Base-by-base conservation (phyloP, 139 green algal genomes). In the Parachlorella kessleri region DNA sequence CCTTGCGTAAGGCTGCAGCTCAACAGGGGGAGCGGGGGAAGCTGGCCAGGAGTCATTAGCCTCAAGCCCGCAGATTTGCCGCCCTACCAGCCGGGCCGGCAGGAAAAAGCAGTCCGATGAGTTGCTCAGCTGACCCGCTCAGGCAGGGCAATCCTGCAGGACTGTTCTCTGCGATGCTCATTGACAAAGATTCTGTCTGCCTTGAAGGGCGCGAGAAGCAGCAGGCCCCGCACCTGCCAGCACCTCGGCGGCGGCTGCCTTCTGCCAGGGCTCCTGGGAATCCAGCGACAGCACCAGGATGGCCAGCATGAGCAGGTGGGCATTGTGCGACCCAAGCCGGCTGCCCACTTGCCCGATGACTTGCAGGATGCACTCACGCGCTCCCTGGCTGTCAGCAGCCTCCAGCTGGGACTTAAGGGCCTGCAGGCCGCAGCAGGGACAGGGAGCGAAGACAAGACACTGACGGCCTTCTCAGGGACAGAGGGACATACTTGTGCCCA, bases 281-380 rank as follows among this genome's bases (percentile, higher is more conserved):
- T 83, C 85, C 39, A 90, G 65, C 41, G 66, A 53, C 0, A 75
- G 59, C n/a, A 87, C 40, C 66, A 91, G 64, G 48, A 86, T 68
- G n/a, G 65, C 82, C 67, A 86, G 59, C 32, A 80, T 30, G 36
- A 89, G 65, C 35, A 83, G 66, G 70, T 84, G 70, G 14, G 82
- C 74, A 36, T 28, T 41, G 30, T 63, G 41, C 35, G 48, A 68
- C 9, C 70, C 66, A 40, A 80, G 74, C 63, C 32, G 69, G 21
- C 33, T 28, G 18, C 79, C 73, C 10, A 76, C 32, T 10, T 71
- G 64, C 4, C 65, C 82, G 4, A 90, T 72, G 26, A 70, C 54
- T 37, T 86, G 73, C 70, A 87, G 68, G 21, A 72, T 59, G 48
- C 48, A 28, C 48, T 59, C 48, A 14, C 21, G 14, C 14, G 48